Base-by-base conservation (phyloP, 768 basidiomycete species). In the Mycena vulgaris region DNA sequence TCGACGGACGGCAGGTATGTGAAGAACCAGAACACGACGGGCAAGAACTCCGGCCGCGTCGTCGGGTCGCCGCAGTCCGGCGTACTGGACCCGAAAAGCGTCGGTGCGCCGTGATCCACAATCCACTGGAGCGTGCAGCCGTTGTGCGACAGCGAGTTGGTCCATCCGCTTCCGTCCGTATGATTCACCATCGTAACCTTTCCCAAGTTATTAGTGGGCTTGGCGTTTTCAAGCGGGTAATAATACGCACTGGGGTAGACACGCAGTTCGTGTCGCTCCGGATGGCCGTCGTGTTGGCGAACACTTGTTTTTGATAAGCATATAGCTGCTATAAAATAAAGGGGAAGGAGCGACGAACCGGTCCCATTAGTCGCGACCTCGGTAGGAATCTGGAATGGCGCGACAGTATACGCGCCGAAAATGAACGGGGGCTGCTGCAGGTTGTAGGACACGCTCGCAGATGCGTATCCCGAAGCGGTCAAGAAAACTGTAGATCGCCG, bases 11-110 rank as follows among this genome's bases (percentile, higher is more conserved):
- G 84, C 27, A 78, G 78, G 75, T 82, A 85, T 51, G 80, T 81
- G 77, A 89, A 89, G 76, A 89, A 87, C 89, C 89, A 90, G 75
- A 89, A 89, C 25, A 88, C 80, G 21, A 88, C 81, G 0, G 89
- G 88, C 19, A 78, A 82, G 45, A 88, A 88, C 48, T 85, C 78
- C 14, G 77, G 72, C 4, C 80, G 78, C 14, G 19, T 17, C 11
- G 75, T 66, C 23, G 63, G 8, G 30, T 73, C 48, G 23, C 47
- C 74, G 51, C 84, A 85, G 27, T 56, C 69, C 3, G 79, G 74
- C 13, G 75, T 65, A 69, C 81, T 79, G 28, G 80, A 72, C 48
- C 88, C 89, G 59, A 89, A 89, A 13, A 87, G 75, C 39, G 79
- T 79, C 4, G 74, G 72, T 8, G 85, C 76, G 28, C 75, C 82